phyloP scores from a whole-genome alignment of 2,329 filamentous ascomycete genomes.

The Hawksworthiomyces lignivorus region DNA sequence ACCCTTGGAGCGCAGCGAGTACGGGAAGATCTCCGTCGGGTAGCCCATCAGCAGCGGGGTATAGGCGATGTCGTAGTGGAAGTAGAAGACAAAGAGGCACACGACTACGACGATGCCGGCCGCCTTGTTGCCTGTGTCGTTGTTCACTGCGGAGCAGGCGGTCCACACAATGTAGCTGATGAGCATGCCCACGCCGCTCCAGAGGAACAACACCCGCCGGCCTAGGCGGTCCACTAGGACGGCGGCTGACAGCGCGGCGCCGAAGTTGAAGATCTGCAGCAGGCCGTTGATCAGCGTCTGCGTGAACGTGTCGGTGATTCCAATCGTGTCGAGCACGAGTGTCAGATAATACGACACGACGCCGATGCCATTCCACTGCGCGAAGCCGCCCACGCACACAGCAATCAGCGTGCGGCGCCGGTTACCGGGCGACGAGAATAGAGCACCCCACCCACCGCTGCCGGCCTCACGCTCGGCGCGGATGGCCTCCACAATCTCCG shows the following conservation, averaged over 20 bases:
- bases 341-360: slow-evolving; percentile 26
- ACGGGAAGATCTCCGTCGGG: slow-evolving; percentile 18
- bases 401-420: slow-evolving; percentile 10
- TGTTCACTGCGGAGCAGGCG: slow-evolving; percentile 41
- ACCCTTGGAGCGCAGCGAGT: slow-evolving; percentile 27
- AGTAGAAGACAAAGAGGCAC: slow-evolving; percentile 52
- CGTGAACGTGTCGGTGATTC: slow-evolving; percentile 23
- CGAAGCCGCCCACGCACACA: slow-evolving; percentile 5
- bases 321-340: slow-evolving; percentile 26
- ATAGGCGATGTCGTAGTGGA: slow-evolving; percentile 49
- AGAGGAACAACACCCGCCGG: slow-evolving; percentile 34
- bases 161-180: slow-evolving; percentile 27
- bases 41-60: neutral
- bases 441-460: neutral
- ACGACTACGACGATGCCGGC: slow-evolving; percentile 43
- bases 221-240: slow-evolving; percentile 34
- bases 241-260: slow-evolving; percentile 26
- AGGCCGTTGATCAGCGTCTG: slow-evolving; percentile 18
- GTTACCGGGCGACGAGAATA: slow-evolving; percentile 7
- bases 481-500: slow-evolving; percentile 1
- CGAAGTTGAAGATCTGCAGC: slow-evolving; percentile 26
- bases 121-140: slow-evolving; percentile 48
- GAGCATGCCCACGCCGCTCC: slow-evolving; percentile 27
- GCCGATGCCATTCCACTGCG: slow-evolving; percentile 12
- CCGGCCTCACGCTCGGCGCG: neutral